Evolutionary conservation across 2,329 filamentous ascomycete genomes (phyloP).

Genomic region (Dothideomycetes sp.): DNA sequence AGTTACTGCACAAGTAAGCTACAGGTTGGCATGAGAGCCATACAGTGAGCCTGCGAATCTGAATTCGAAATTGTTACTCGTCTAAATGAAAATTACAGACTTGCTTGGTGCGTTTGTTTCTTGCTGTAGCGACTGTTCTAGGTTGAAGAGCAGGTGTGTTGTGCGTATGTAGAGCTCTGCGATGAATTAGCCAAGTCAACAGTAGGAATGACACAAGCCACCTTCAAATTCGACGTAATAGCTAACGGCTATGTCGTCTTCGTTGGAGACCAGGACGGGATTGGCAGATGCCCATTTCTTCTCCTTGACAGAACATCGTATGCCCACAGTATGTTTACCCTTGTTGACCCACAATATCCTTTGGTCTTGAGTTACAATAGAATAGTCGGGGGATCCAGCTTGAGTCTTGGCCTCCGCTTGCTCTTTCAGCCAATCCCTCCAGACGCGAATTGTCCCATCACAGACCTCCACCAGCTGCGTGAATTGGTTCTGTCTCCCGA

Average conservation of each 20-base stretch:
- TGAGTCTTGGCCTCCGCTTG: conserved; percentile 14
- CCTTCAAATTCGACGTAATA: conserved; percentile 65
- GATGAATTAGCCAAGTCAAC: background rate
- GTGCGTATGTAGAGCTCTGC: conserved; percentile 58
- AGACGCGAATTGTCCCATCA: conserved; percentile 59
- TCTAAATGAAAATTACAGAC: background rate
- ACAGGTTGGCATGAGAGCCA: too few relatives aligned
- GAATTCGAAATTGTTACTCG: too few relatives aligned
- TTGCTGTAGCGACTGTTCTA: conserved; percentile 40
- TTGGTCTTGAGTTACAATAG: conserved; percentile 22
- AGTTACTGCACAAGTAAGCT: too few relatives aligned
- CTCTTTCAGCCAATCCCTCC: conserved; percentile 57
- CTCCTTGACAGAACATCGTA: conserved; percentile 55
- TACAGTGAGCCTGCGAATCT: too few relatives aligned
- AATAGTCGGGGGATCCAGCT: background rate
- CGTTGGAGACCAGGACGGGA: conserved; percentile 44
- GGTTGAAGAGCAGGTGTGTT: conserved; percentile 49
- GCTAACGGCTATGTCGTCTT: conserved; percentile 55
- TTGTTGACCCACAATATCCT: conserved; percentile 59
- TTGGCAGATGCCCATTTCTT: conserved; percentile 33
- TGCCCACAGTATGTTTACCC: conserved; percentile 47
- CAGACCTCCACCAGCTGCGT: conserved; percentile 45
- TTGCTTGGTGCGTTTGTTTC: background rate
- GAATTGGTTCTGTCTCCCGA: background rate
- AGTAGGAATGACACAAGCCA: conserved; percentile 33